Evolutionary conservation across 1,284 basidiomycete species (phyloP).

Genomic region (Laetiporus sulphureus): DNA sequence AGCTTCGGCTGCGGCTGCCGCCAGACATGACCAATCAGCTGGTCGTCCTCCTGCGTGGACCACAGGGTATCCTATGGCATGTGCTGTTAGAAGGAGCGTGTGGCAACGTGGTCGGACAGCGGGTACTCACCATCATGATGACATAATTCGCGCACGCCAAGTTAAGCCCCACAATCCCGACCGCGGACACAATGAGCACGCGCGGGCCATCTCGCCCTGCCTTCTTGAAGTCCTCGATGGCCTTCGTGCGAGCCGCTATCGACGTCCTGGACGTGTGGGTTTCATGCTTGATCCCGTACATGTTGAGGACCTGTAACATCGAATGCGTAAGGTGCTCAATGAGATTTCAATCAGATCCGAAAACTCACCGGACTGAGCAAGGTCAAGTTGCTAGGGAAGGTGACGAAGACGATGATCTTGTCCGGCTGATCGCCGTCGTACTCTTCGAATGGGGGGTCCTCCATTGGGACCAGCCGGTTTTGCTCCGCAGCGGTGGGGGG

Average conservation of each 20-base stretch:
- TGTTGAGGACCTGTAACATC: background rate
- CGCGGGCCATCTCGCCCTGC: background rate
- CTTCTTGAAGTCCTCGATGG: slow-evolving; percentile 1
- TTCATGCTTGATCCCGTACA: background rate
- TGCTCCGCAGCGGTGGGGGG: no score
- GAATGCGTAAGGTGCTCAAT: background rate
- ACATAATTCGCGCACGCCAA: slow-evolving; percentile 18
- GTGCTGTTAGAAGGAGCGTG: background rate
- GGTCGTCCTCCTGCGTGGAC: slow-evolving; percentile 15
- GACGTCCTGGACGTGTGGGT: background rate
- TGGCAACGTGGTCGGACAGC: background rate
- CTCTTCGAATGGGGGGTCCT: background rate
- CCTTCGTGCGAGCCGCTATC: background rate
- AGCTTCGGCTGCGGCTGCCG: slow-evolving; percentile 13
- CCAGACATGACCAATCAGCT: slow-evolving; percentile 14
- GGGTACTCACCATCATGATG: slow-evolving; percentile 12
- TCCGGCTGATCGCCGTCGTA: background rate
- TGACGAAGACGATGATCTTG: slow-evolving; percentile 17
- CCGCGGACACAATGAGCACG: slow-evolving; percentile 17
- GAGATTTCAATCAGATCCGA: background rate
- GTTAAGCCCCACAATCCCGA: slow-evolving; percentile 14
- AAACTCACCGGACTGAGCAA: slow-evolving; percentile 7
- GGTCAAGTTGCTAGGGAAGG: slow-evolving; percentile 11
- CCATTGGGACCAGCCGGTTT: background rate
- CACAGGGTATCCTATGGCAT: slow-evolving; percentile 15